Conservation (phyloP, 2,329 filamentous ascomycete genomes). For the Trichoderma lentiforme region DNA sequence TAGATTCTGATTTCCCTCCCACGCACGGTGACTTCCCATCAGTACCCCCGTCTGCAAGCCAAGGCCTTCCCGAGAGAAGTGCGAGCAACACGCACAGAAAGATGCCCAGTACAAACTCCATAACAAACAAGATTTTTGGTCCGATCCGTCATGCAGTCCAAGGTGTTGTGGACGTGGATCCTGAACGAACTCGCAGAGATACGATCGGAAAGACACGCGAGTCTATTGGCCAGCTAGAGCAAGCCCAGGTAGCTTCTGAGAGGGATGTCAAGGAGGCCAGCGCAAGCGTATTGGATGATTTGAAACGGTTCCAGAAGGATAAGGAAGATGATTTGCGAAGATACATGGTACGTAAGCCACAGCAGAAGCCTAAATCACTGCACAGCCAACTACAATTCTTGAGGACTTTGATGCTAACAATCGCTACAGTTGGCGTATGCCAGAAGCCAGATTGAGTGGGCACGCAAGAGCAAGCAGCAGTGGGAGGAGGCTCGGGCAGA, state of each 20-base stretch:
- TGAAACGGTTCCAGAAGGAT: constrained; percentile 89
- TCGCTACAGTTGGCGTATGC: constrained; percentile 75
- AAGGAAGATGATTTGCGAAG: constrained; percentile 91
- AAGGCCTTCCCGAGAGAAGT: constrained; percentile 62
- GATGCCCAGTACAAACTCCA: constrained; percentile 79
- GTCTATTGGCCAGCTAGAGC: constrained; percentile 79
- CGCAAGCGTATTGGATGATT: constrained; percentile 78
- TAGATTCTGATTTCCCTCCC: constrained; percentile 94
- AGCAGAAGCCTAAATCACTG: neutral
- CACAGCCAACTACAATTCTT: neutral
- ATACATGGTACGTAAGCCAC: constrained; percentile 75
- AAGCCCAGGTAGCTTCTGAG: constrained; percentile 82
- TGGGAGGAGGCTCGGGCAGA: constrained; percentile 90
- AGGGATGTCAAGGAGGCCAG: constrained; percentile 94
- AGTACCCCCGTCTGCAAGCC: constrained; percentile 67
- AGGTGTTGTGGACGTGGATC: constrained; percentile 93
- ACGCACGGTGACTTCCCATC: constrained; percentile 70
- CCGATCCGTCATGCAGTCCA: constrained; percentile 93
- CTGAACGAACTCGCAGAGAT: constrained; percentile 86
- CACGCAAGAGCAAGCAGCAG: constrained; percentile 80
- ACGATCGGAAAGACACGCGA: constrained; percentile 95
- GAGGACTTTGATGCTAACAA: constrained; percentile 1
- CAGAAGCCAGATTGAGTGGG: constrained; percentile 91
- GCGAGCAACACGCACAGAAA: constrained; percentile 64
- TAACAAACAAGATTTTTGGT: constrained; percentile 91